These are phyloP conservation scores for Torulaspora globosa DNA, from an alignment of 1,139 yeast genomes.

Conservation along the genomic window DNA sequence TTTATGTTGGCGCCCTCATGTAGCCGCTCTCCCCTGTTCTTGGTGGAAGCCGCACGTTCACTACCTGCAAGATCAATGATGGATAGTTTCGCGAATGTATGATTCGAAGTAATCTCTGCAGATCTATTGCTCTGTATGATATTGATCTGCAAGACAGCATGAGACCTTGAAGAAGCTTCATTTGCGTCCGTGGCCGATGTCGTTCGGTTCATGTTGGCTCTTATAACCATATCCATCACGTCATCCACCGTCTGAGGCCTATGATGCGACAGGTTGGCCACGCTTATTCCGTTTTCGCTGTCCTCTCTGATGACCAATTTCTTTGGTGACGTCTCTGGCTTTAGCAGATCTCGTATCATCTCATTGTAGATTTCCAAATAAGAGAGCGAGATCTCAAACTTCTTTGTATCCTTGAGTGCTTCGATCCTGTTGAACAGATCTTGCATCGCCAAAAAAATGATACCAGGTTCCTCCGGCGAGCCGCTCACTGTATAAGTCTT, in stretches of 20 bases:
- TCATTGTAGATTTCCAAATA: conserved; percentile 90
- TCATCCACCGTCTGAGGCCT: conserved; percentile 63
- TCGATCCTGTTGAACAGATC: conserved; percentile 66
- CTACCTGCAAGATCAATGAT: conserved; percentile 93
- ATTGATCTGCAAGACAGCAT: conserved; percentile 83
- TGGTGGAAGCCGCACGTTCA: conserved; percentile 88
- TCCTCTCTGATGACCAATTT: conserved; percentile 67
- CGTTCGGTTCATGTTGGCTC: conserved; percentile 74
- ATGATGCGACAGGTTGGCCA: conserved; percentile 67
- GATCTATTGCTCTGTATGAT: conserved; percentile 58
- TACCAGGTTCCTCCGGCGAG: conserved; percentile 67
- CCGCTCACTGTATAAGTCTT: conserved; percentile 91
- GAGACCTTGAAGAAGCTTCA: conserved; percentile 84
- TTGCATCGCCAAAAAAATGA: conserved; percentile 72
- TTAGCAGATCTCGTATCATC: conserved; percentile 71
- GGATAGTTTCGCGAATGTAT: conserved; percentile 72
- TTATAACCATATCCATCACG: conserved; percentile 71
- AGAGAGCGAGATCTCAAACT: conserved; percentile 60
- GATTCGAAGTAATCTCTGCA: conserved; percentile 62
- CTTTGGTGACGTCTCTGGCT: conserved; percentile 46
- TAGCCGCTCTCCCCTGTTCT: conserved; percentile 71
- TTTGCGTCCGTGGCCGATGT: conserved; percentile 89
- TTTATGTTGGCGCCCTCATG: conserved; percentile 93
- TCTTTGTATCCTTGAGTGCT: conserved; percentile 49
- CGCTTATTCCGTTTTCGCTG: conserved; percentile 60